Evolutionary conservation across 2,329 filamentous ascomycete genomes (phyloP), one percentile per base, ranked within the genome.

Genomic region (Botrytis tulipae): DNA sequence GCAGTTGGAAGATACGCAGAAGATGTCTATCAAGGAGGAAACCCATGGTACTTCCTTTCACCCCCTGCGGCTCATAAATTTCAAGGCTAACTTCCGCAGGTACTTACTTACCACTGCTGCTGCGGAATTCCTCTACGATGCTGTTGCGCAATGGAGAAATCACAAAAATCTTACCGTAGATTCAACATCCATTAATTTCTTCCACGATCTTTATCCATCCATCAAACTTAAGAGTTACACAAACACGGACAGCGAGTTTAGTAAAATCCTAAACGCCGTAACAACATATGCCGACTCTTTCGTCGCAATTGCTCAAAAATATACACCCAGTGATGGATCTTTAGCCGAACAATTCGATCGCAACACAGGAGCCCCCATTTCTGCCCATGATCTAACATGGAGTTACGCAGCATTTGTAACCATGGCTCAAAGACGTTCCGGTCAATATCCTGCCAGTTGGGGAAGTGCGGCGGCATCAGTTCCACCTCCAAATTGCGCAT

Each of bases 51-150:
- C 48, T 69, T 73, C 37, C 61, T 18, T 29, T 35, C 60, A 65
- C 51, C 35, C 54, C 7, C 67, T 48, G 32, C n/a, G 35, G 46
- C 61, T 71, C 25, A 40, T 20, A 48, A 25, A 5, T 20, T 22
- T 32, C 1, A 32, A 62, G 59, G 20, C 70, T 69, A 48, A 71
- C 25, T 67, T 67, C 54, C 61, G 20, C 10, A 78, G 78, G 78
- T 92, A 93, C 77, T 86, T 95, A 14, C 87, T 87, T 78, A 95
- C 92, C 0, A 86, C 93, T 40, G 92, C 91, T 1, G 92, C 92
- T 0, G 93, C 93, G 4, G 93, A 96, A 82, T 91, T 93, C 80
- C 87, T 96, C 12, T 95, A 94, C 81, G 90, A 92, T 77, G 91
- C 93, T 0, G 80, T 94, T 1, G 90, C 91, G 73, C 90, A 92